A percentile compares a stretch with the other conserved stretches of the same genome.
Conservation (phyloP, 1,139 yeast genomes). For the Hemisphaericaspora xylanilytica region DNA sequence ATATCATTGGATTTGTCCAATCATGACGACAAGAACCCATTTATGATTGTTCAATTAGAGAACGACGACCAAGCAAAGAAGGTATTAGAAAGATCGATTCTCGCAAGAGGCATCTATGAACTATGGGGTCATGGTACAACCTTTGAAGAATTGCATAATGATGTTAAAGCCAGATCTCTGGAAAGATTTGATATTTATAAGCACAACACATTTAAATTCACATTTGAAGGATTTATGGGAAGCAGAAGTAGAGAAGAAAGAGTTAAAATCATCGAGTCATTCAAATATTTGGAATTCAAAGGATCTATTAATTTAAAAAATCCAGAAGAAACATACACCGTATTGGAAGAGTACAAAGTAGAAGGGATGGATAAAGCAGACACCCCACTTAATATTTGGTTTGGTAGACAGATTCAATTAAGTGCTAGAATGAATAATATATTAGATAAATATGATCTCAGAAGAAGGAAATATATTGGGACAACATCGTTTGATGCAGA, state of each 20-base stretch:
- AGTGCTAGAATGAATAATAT: constrained; percentile 62
- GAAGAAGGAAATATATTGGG: constrained; percentile 83
- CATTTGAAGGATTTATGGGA: constrained; percentile 73
- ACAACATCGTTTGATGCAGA: constrained; percentile 97
- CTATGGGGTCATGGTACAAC: constrained; percentile 73
- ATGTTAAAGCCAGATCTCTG: constrained; percentile 37
- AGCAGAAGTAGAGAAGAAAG: constrained; percentile 55
- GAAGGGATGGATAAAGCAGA: constrained; percentile 52
- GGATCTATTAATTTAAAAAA: constrained; percentile 79
- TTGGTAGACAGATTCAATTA: constrained; percentile 69
- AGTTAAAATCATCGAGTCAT: constrained; percentile 65
- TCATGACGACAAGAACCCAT: constrained; percentile 66
- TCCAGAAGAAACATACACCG: constrained; percentile 70
- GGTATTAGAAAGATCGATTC: constrained; percentile 64
- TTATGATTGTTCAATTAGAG: constrained; percentile 62
- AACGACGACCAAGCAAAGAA: constrained; percentile 65
- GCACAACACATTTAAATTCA: constrained; percentile 70
- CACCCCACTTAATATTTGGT: constrained; percentile 58
- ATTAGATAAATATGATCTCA: constrained; percentile 77
- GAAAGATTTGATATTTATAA: constrained; percentile 34
- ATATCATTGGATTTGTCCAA: constrained; percentile 57
- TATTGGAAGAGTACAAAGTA: constrained; percentile 69
- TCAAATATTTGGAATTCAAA: constrained; percentile 64
- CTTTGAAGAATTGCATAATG: constrained; percentile 56
- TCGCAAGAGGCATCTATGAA: constrained; percentile 78